Evolutionary conservation across 2,329 filamentous ascomycete genomes (phyloP).

Genomic region (Pezicula radicicola): DNA sequence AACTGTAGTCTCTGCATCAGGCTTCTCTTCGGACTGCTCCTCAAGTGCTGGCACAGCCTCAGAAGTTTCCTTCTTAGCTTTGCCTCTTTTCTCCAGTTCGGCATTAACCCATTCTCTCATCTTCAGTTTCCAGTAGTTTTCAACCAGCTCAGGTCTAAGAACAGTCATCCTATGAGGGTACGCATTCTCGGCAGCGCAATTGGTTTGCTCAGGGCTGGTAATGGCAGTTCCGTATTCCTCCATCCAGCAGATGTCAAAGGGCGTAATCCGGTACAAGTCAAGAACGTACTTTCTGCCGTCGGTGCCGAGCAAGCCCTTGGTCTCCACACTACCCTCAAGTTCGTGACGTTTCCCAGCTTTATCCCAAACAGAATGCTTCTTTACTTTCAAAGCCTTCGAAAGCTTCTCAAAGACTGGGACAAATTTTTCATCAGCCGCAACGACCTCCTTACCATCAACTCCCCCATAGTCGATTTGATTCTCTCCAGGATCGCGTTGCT

Average conservation of each 20-base stretch:
- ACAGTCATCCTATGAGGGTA: conserved; percentile 98
- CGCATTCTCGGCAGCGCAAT: conserved; percentile 19
- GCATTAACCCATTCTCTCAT: conserved; percentile 85
- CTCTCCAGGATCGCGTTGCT: conserved; percentile 94
- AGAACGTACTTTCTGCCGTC: conserved; percentile 97
- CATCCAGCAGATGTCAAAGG: conserved; percentile 86
- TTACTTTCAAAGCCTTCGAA: conserved; percentile 85
- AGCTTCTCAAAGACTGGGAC: conserved; percentile 82
- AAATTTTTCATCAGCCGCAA: conserved; percentile 87
- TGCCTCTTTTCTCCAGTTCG: conserved; percentile 65
- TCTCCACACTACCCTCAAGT: conserved; percentile 93
- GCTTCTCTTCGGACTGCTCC: conserved; percentile 10
- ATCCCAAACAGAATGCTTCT: conserved; percentile 96
- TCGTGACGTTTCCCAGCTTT: conserved; percentile 90
- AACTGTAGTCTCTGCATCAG: conserved; percentile 26
- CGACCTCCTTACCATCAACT: conserved; percentile 93
- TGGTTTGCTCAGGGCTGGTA: conserved; percentile 29
- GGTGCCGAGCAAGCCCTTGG: conserved; percentile 94
- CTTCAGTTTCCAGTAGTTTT: conserved; percentile 78
- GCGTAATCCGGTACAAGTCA: conserved; percentile 91
- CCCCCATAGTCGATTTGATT: conserved; percentile 99
- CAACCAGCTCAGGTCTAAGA: conserved; percentile 83
- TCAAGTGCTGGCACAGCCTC: background rate
- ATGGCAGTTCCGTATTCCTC: conserved; percentile 65
- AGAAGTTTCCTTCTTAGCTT: conserved; percentile 31